phyloP scores from a whole-genome alignment of 2,329 filamentous ascomycete species.

The Paecilomyces formosus region DNA sequence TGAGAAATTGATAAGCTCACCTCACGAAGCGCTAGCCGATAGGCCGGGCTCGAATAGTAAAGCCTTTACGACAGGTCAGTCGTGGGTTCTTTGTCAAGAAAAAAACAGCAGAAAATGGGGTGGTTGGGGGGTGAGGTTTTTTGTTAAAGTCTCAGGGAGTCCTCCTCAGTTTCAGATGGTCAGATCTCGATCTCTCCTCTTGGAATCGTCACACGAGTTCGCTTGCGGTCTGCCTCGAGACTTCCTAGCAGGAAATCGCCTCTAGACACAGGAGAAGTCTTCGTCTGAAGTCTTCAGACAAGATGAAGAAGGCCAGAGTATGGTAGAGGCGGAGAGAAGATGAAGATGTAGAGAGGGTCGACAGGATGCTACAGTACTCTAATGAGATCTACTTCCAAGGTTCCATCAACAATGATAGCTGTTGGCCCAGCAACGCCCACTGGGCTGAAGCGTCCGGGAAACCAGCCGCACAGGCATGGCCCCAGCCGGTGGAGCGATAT shows the following conservation, averaged over 20 bases:
- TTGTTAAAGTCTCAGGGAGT: neutral
- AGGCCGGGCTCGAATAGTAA: conserved; percentile 31
- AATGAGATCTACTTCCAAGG: conserved; percentile 26
- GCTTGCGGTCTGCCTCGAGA: neutral
- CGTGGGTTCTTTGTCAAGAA: neutral
- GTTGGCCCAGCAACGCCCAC: conserved; percentile 31
- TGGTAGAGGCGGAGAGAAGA: conserved; percentile 18
- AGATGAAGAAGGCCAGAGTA: neutral
- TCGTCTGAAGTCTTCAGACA: neutral
- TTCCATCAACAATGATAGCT: conserved; percentile 30
- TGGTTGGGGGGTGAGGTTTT: neutral
- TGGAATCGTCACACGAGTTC: neutral
- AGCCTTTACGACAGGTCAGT: neutral
- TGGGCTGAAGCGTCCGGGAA: conserved; percentile 22
- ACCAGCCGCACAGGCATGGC: conserved; percentile 18
- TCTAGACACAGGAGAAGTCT: neutral
- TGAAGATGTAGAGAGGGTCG: conserved; percentile 17
- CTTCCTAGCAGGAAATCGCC: neutral
- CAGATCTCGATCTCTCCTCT: neutral
- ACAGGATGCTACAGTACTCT: conserved; percentile 6
- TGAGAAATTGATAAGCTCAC: conserved; percentile 37
- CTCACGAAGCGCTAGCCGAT: conserved; percentile 80
- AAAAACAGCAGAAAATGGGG: neutral
- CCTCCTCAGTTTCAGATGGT: neutral
- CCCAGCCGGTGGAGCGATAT: conserved; percentile 1